A percentile compares a stretch with the other conserved stretches of the same genome.
phyloP scores from a whole-genome alignment of 768 basidiomycete species.

The Lactarius indigo region DNA sequence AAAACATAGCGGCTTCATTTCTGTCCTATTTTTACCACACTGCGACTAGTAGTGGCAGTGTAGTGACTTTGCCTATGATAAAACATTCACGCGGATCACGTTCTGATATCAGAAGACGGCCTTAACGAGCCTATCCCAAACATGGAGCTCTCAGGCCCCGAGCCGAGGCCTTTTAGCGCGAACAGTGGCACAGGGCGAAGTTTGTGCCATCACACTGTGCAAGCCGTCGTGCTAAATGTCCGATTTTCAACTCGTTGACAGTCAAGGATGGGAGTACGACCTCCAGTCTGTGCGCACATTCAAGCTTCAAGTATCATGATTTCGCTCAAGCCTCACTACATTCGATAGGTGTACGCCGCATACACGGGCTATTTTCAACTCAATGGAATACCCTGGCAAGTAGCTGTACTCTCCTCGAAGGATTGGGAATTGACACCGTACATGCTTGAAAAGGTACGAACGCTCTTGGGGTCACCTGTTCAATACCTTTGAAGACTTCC shows the following conservation, averaged over 20 bases:
- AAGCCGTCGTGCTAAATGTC: conserved; percentile 40
- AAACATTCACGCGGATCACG: neutral
- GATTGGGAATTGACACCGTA: neutral
- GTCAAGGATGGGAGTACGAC: conserved; percentile 76
- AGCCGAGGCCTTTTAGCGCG: conserved; percentile 5
- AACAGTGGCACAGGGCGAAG: neutral
- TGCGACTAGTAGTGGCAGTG: neutral
- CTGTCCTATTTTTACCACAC: neutral
- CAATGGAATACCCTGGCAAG: conserved; percentile 63
- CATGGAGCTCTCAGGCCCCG: neutral
- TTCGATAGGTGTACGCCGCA: conserved; percentile 56
- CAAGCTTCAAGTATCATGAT: conserved; percentile 5
- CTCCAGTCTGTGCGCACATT: conserved; percentile 62
- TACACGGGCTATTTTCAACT: conserved; percentile 79
- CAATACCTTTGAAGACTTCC: conserved; percentile 73
- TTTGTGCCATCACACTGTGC: neutral
- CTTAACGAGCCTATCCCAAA: conserved; percentile 10
- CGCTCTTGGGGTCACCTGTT: conserved; percentile 78
- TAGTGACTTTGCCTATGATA: neutral
- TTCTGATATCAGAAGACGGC: neutral
- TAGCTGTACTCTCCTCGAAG: conserved; percentile 4
- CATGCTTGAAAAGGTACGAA: conserved; percentile 55
- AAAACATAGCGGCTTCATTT: neutral
- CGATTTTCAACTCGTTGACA: conserved; percentile 71
- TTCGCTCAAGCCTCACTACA: neutral